A percentile compares a stretch with the other conserved stretches of the same genome.
Evolutionary conservation across 768 basidiomycete genomes (phyloP).

Genomic region (Trametes cingulata): DNA sequence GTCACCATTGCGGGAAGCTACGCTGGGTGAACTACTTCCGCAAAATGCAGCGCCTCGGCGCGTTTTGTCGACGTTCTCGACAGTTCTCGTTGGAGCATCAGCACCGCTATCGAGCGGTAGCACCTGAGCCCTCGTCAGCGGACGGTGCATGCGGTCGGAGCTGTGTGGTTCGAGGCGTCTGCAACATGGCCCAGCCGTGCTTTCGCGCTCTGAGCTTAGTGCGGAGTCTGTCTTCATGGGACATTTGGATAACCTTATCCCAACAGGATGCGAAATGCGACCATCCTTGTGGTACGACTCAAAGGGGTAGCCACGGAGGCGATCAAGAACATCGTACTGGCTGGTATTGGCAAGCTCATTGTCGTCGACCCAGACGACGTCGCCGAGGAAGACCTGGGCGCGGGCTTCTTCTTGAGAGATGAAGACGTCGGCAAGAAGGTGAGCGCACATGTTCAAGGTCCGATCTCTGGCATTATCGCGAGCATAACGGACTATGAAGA

Average conservation of each 20-base stretch:
- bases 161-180: background rate
- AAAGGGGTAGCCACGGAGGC: constrained; percentile 88
- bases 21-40: background rate
- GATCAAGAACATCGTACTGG: constrained; percentile 96
- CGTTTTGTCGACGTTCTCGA: background rate
- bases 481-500: background rate
- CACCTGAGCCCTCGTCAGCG: background rate
- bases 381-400: constrained; percentile 81
- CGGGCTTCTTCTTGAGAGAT: constrained; percentile 92
- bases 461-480: background rate
- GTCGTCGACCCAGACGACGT: constrained; percentile 81
- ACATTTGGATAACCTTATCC: background rate
- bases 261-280: constrained; percentile 88
- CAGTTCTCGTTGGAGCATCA: background rate
- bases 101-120: background rate
- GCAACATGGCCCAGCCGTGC: background rate
- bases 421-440: constrained; percentile 92
- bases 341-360: constrained; percentile 89
- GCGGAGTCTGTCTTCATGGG: background rate
- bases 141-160: background rate
- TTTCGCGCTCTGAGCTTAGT: background rate
- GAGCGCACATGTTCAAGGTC: constrained; percentile 14
- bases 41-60: background rate
- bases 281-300: constrained; percentile 79
- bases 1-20: background rate